Evolutionary conservation across 495 filamentous ascomycete species (phyloP).

Genomic region (Neurospora sublineolata): DNA sequence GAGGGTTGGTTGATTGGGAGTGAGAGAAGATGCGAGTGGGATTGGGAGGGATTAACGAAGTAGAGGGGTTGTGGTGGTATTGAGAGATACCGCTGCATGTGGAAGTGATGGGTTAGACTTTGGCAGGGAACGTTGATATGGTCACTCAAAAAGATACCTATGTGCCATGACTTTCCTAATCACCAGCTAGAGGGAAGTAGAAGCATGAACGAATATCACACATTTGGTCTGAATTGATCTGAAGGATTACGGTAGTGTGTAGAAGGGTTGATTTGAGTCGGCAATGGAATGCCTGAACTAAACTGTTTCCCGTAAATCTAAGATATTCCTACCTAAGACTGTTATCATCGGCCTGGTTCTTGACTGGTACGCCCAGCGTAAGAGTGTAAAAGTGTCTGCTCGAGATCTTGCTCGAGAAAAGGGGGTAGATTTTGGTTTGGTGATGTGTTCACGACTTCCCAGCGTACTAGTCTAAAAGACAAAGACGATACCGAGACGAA

Average conservation of each 20-base stretch:
- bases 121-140: not conserved
- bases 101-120: not conserved
- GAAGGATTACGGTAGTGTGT: not conserved
- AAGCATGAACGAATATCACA: not conserved
- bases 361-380: not conserved
- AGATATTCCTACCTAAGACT: not conserved
- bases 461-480: slow-evolving; percentile 38
- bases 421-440: slow-evolving; percentile 26
- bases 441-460: slow-evolving; percentile 28
- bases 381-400: not conserved
- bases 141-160: not conserved
- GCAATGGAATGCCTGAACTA: not conserved
- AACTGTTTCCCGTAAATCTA: not conserved
- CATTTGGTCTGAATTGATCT: not conserved
- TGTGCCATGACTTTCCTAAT: not conserved
- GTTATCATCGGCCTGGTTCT: not conserved
- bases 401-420: slow-evolving; percentile 6
- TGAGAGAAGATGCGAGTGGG: not conserved
- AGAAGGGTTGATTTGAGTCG: not conserved
- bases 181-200: not conserved
- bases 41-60: not conserved
- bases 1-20: not conserved
- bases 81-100: not conserved
- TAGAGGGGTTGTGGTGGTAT: not conserved
- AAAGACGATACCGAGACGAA: slow-evolving; percentile 33